Percentiles rank a stretch among this genome's conserved stretches.
These are phyloP conservation scores for Colletotrichum agaves DNA, from an alignment of 2,329 filamentous ascomycete genomes.

Conservation along the genomic window DNA sequence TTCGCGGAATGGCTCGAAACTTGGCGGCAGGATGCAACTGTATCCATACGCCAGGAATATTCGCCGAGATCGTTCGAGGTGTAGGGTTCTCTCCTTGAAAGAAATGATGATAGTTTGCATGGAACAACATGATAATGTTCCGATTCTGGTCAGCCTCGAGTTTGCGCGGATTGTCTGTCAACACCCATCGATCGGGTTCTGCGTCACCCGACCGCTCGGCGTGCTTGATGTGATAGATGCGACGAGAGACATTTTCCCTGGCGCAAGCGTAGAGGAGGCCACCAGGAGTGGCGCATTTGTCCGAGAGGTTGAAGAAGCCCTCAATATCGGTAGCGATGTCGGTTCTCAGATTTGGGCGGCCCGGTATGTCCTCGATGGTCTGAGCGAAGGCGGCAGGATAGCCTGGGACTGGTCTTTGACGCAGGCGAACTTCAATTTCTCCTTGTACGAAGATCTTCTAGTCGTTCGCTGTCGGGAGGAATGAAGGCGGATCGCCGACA, in stretches of 20 bases:
- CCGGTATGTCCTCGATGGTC: neutral
- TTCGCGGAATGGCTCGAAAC: neutral
- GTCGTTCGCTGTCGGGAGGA: slow-evolving; percentile 10
- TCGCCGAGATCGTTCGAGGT: neutral
- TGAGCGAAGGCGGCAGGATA: slow-evolving; percentile 1
- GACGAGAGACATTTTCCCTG: neutral
- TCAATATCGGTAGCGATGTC: neutral
- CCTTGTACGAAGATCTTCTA: slow-evolving; percentile 32
- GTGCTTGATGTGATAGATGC: slow-evolving; percentile 15
- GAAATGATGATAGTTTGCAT: neutral
- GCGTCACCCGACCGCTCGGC: neutral
- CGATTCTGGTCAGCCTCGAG: slow-evolving; percentile 21
- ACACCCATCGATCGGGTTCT: slow-evolving; percentile 21
- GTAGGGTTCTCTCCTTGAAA: no score
- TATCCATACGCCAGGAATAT: slow-evolving; percentile 12
- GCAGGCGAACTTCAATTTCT: slow-evolving; percentile 6
- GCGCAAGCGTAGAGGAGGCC: slow-evolving; percentile 17
- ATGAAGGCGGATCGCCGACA: neutral
- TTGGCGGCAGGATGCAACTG: neutral
- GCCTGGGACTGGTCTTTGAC: neutral
- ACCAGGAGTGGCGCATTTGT: slow-evolving; percentile 21
- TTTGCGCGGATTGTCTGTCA: slow-evolving; percentile 17
- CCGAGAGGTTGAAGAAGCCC: slow-evolving; percentile 1
- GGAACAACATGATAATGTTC: slow-evolving; percentile 1
- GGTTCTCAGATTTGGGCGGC: neutral